phyloP scores from a whole-genome alignment of 805 yeast genomes.

The Saccharomycopsis sp. region DNA sequence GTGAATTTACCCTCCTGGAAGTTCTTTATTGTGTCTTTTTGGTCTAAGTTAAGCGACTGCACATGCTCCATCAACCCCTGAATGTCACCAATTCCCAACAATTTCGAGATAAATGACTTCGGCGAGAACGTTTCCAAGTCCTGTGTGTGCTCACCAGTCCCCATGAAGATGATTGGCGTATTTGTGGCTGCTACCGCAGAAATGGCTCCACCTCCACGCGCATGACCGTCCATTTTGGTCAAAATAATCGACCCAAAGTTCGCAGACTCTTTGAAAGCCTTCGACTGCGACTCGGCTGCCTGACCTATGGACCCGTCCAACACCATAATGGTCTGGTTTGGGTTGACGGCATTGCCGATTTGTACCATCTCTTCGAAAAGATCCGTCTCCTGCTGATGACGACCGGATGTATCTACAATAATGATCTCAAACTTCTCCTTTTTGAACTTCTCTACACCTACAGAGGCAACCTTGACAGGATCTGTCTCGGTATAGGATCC shows the following conservation, averaged over 20 bases:
- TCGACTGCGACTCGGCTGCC: slow-evolving; percentile 93
- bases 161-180: slow-evolving; percentile 92
- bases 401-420: slow-evolving; percentile 95
- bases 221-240: slow-evolving; percentile 98
- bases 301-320: slow-evolving; percentile 97
- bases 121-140: slow-evolving; percentile 92
- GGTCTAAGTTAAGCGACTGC: slow-evolving; percentile 77
- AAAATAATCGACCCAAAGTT: slow-evolving; percentile 92
- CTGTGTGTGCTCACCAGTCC: slow-evolving; percentile 96
- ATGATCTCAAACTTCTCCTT: slow-evolving; percentile 88
- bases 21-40: slow-evolving; percentile 85
- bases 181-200: slow-evolving; percentile 97
- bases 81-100: slow-evolving; percentile 92
- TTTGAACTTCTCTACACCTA: slow-evolving; percentile 88
- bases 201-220: slow-evolving; percentile 99
- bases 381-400: slow-evolving; percentile 92
- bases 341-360: slow-evolving; percentile 78
- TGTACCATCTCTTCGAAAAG: slow-evolving; percentile 93
- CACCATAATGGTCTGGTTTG: slow-evolving; percentile 97
- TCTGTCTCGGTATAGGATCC: slow-evolving; percentile 95
- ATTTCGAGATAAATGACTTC: slow-evolving; percentile 79
- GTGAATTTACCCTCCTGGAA: slow-evolving; percentile 94
- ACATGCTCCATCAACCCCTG: slow-evolving; percentile 94
- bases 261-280: slow-evolving; percentile 87
- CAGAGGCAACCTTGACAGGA: slow-evolving; percentile 85